Evolutionary conservation across 495 filamentous ascomycete genomes (phyloP).

Genomic region (Talaromyces trachyspermus): DNA sequence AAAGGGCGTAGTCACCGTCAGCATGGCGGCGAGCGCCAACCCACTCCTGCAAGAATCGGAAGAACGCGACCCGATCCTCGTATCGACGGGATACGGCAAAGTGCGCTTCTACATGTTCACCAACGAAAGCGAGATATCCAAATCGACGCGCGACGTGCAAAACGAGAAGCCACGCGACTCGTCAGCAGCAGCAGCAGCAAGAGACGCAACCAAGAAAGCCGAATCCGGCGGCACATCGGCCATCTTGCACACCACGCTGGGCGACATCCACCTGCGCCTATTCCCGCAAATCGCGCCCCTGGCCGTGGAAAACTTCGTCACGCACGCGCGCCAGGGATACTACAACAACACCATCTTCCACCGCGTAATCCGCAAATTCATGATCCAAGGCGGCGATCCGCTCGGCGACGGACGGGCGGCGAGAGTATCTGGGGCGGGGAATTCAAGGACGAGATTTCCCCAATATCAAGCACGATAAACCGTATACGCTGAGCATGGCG

Average conservation of each 20-base stretch:
- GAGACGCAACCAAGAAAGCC: conserved; percentile 48
- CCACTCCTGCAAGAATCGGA: conserved; percentile 91
- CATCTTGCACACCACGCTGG: conserved; percentile 85
- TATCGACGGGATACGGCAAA: conserved; percentile 78
- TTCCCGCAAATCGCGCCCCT: conserved; percentile 91
- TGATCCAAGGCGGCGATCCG: conserved; percentile 91
- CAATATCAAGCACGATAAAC: conserved; percentile 82
- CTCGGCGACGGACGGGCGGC: conserved; percentile 92
- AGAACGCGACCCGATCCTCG: conserved; percentile 80
- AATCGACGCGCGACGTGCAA: conserved; percentile 81
- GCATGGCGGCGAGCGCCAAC: conserved; percentile 93
- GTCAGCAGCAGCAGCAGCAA: no score
- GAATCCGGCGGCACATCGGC: conserved; percentile 74
- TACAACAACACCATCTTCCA: conserved; percentile 98
- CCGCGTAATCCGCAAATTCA: conserved; percentile 95
- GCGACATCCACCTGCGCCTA: conserved; percentile 89
- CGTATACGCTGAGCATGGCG: conserved; percentile 94
- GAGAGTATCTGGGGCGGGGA: conserved; percentile 96
- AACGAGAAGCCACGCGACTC: conserved; percentile 84
- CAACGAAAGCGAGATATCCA: conserved; percentile 76
- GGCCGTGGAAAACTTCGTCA: conserved; percentile 98
- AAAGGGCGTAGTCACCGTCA: conserved; percentile 88
- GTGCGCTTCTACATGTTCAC: conserved; percentile 98
- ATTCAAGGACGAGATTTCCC: conserved; percentile 90
- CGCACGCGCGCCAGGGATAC: conserved; percentile 79